phyloP scores from a whole-genome alignment of 805 yeast species.

The Saturnispora halmiae region DNA sequence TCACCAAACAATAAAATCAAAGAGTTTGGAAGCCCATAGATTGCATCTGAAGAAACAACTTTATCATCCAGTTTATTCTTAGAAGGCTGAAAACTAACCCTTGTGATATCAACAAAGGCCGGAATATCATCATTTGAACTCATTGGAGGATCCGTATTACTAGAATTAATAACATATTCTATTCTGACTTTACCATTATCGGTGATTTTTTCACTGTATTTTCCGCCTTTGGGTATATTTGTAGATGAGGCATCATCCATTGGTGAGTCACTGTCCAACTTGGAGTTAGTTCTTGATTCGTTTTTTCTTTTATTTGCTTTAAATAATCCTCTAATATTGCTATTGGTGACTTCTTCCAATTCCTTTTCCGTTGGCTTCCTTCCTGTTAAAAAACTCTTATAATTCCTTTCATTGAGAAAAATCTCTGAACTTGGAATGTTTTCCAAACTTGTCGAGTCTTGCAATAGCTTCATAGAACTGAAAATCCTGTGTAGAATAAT shows the following conservation, averaged over 20 bases:
- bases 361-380: constrained; percentile 23
- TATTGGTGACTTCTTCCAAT: constrained; percentile 18
- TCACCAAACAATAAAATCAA: constrained; percentile 63
- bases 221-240: constrained; percentile 20
- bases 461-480: constrained; percentile 63
- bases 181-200: constrained; percentile 41
- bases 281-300: constrained; percentile 8
- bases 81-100: constrained; percentile 32
- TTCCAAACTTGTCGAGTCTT: constrained; percentile 58
- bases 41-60: constrained; percentile 63
- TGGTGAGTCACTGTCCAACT: constrained; percentile 2
- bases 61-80: constrained; percentile 42
- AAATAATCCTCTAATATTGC: constrained; percentile 22
- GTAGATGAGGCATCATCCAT: not conserved
- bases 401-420: constrained; percentile 29
- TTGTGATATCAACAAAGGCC: constrained; percentile 36
- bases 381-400: constrained; percentile 27
- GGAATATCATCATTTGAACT: constrained; percentile 23
- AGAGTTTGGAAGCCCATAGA: constrained; percentile 80
- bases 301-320: constrained; percentile 12
- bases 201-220: constrained; percentile 35
- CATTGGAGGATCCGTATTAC: constrained; percentile 11
- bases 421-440: constrained; percentile 28
- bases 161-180: constrained; percentile 32
- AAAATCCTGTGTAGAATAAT: constrained; percentile 68